Percentiles rank a stretch among this genome's conserved stretches.
Conservation (phyloP, 768 basidiomycete species). For the Coprinellus aureogranulatus region DNA sequence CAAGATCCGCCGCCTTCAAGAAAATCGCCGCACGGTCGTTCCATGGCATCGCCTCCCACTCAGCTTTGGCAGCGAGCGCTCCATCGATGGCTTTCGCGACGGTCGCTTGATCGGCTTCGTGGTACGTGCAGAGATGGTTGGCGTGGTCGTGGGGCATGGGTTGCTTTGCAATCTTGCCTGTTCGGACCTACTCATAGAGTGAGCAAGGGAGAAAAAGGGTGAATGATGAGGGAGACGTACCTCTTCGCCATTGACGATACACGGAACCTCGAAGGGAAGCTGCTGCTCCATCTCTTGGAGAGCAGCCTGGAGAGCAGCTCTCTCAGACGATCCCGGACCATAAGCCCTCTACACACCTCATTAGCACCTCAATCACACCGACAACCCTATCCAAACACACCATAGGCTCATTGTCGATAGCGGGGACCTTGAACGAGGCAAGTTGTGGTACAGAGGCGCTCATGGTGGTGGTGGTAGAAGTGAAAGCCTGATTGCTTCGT, state of each 20-base stretch:
- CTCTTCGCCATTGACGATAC: conserved; percentile 85
- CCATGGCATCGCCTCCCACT: conserved; percentile 96
- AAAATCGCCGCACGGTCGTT: conserved; percentile 97
- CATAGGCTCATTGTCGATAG: conserved; percentile 91
- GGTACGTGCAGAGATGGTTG: conserved; percentile 77
- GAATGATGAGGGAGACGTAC: conserved; percentile 39
- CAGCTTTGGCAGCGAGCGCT: conserved; percentile 79
- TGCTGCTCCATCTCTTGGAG: conserved; percentile 77
- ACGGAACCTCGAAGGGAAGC: conserved; percentile 90
- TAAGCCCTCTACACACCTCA: conserved; percentile 59
- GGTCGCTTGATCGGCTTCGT: conserved; percentile 79
- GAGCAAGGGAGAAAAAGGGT: not conserved
- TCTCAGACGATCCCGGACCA: conserved; percentile 75
- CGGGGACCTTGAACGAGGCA: conserved; percentile 82
- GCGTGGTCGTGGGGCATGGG: conserved; percentile 85
- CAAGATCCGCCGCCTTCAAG: conserved; percentile 94
- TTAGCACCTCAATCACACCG: not conserved
- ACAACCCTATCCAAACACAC: conserved; percentile 36
- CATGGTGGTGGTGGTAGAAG: not conserved
- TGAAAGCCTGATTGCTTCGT: not conserved
- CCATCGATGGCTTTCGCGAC: conserved; percentile 81
- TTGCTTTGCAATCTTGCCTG: conserved; percentile 77
- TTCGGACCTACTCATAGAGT: conserved; percentile 59
- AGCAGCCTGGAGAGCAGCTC: conserved; percentile 67
- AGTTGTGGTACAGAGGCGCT: conserved; percentile 54